A percentile compares a stretch with the other conserved stretches of the same genome.
Conservation (phyloP, 345 rosid genomes). For the Mercurialis annua region DNA sequence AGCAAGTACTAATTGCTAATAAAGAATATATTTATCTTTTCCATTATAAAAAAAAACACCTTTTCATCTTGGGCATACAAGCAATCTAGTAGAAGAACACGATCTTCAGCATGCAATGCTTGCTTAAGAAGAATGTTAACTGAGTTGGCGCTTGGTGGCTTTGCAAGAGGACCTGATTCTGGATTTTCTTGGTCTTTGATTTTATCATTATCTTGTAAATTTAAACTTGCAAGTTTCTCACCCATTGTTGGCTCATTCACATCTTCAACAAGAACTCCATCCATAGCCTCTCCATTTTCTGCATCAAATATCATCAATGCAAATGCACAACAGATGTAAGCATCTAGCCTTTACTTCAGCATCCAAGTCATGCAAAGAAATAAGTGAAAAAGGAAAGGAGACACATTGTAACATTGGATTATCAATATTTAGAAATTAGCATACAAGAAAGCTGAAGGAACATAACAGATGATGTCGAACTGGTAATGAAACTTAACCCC, state of each 20-base stretch:
- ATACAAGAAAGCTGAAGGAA: neutral
- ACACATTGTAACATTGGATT: neutral
- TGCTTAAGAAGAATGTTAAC: constrained; percentile 78
- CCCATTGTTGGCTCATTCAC: constrained; percentile 87
- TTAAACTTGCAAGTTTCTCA: constrained; percentile 68
- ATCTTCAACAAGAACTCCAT: constrained; percentile 61
- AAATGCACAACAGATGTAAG: constrained; percentile 2
- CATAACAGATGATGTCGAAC: neutral
- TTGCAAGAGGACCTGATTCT: constrained; percentile 33
- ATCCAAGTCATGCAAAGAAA: neutral
- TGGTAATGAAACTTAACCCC: neutral
- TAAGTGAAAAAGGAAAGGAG: neutral
- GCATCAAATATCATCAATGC: neutral
- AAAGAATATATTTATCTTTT: neutral
- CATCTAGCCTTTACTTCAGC: neutral
- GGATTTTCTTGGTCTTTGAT: constrained; percentile 28
- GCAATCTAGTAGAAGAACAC: constrained; percentile 82
- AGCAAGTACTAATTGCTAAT: neutral
- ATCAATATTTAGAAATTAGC: too few species aligned
- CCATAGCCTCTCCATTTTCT: constrained; percentile 62
- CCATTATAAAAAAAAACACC: constrained; percentile 34
- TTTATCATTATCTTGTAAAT: constrained; percentile 36
- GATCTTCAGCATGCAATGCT: constrained; percentile 86
- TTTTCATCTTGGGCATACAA: constrained; percentile 81
- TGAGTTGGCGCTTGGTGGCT: constrained; percentile 90